Evolutionary conservation across 345 rosid species (phyloP).

Genomic region (Salix udensis): DNA sequence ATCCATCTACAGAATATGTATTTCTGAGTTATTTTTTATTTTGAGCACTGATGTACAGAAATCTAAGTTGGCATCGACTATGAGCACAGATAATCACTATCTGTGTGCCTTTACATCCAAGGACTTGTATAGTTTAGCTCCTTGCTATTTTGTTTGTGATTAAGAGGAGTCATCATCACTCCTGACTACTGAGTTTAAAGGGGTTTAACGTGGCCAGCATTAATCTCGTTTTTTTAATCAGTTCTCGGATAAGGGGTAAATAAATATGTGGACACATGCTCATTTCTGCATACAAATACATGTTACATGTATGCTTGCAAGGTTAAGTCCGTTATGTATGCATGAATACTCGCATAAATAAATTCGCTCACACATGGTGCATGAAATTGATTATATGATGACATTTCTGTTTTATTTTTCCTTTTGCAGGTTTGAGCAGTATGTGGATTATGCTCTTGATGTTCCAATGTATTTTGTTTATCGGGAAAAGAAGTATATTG

Average conservation of each 20-base stretch:
- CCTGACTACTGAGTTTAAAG: background rate
- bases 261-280: background rate
- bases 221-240: background rate
- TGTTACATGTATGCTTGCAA: background rate
- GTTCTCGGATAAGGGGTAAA: background rate
- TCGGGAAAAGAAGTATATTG: slow-evolving; percentile 72
- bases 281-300: background rate
- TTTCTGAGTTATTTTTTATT: background rate
- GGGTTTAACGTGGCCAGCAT: background rate
- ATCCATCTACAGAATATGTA: background rate
- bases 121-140: background rate
- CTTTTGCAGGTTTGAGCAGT: slow-evolving; percentile 86
- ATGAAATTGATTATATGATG: background rate
- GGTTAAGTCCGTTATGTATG: background rate
- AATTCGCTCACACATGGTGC: background rate
- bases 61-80: background rate
- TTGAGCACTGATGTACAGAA: background rate
- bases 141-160: background rate
- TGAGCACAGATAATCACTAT: background rate
- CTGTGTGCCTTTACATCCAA: background rate
- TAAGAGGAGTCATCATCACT: background rate
- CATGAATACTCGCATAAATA: background rate
- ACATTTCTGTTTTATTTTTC: background rate
- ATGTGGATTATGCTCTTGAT: slow-evolving; percentile 98
- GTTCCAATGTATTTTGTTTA: slow-evolving; percentile 99